Base-by-base conservation (phyloP, 345 rosid species). In the Litchi chinensis region DNA sequence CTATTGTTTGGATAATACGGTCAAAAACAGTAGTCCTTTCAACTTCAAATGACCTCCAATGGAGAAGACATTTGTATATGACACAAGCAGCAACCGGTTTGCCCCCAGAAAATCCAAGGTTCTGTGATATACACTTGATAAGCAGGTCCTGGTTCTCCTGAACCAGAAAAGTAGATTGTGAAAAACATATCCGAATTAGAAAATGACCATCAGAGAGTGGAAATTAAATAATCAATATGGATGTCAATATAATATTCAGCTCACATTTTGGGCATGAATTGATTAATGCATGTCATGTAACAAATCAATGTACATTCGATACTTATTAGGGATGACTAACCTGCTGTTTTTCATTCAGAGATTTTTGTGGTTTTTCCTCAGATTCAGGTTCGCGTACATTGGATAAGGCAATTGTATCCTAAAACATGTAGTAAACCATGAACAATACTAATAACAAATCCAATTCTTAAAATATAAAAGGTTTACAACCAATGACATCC, bases 21-120 rank as follows among this genome's bases (percentile, higher is more conserved):
- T 96, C 98, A 90, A 96, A 94, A 79, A 96, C 91, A 70, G 82
- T 86, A 32, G 98, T 96, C 84, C 98, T 89, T 90, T 94, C 99
- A 66, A 89, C 98, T 88, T 96, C 99, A 88, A 96, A 94, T 81
- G 98, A 96, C 82, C 97, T 91, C 99, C 99, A 96, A 52, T 96
- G 99, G 78, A 93, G 97, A 54, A 96, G 98, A 79, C 95, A 93
- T 85, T 94, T 96, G 88, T 91, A 96, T 79, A 93, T 89, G 74
- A 94, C 84, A 84, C 97, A 96, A 72, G 99, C 98, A 83, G 98
- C 99, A 79, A 96, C 87, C 46, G 99, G 99, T 85, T 91, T 94
- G 81, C 88, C 87, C 46, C 90, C 93, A 79, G 95, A 90, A 77
- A 93, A 96, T 84, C 98, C 99, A 85, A 96, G 84, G 88, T 94